These are phyloP conservation scores for Balamuthia mandrillaris DNA, from an alignment of 208 protist species.

Conservation along the genomic window DNA sequence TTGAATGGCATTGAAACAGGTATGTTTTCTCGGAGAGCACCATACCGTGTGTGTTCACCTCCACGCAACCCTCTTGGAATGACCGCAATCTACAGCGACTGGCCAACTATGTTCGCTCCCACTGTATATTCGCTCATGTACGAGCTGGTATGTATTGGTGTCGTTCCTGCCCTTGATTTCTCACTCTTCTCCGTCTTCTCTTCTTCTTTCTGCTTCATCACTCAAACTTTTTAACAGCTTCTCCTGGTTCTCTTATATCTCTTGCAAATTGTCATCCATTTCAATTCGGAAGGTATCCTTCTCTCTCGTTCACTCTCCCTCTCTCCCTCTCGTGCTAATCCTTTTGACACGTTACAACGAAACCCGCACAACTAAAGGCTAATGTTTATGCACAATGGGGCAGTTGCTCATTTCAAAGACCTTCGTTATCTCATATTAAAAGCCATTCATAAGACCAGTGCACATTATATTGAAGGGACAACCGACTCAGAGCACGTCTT, in stretches of 20 bases:
- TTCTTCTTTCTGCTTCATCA: neutral
- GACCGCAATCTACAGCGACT: conserved; percentile 8
- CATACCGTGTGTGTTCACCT: conserved; percentile 20
- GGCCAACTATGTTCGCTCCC: neutral
- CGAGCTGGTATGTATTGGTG: neutral
- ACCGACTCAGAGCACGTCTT: conserved; percentile 8
- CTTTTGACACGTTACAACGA: too few relatives aligned
- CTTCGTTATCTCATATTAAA: neutral
- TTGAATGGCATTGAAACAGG: too few relatives aligned
- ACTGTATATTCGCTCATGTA: conserved; percentile 13
- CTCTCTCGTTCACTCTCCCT: neutral
- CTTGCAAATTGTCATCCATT: conserved; percentile 4
- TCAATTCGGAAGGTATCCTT: neutral
- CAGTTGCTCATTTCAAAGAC: neutral
- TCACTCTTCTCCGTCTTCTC: neutral
- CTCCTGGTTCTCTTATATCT: neutral
- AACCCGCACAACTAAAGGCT: neutral
- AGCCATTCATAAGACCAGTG: neutral
- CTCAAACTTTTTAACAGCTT: neutral
- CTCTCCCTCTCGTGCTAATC: neutral
- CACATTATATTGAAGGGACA: neutral
- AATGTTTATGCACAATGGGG: conserved; percentile 21
- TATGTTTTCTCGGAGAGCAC: too few relatives aligned
- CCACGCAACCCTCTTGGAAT: conserved; percentile 1
- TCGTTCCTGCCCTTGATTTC: neutral